Base-by-base conservation (phyloP, 2,329 filamentous ascomycete species). In the Trichoderma asperellum region DNA sequence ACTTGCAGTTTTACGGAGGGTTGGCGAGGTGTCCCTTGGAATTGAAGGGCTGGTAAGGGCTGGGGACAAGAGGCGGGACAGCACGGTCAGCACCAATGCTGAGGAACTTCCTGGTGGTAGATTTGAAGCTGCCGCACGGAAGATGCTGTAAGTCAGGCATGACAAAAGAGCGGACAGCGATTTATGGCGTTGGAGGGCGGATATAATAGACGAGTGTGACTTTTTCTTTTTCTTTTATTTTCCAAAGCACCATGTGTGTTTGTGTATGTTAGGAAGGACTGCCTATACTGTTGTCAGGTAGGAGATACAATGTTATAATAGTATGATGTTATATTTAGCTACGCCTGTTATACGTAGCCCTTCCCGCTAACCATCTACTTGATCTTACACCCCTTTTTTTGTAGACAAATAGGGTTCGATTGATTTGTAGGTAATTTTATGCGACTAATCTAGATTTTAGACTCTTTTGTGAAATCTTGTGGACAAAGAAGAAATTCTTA, bases 1-100 rank as follows among this genome's bases (percentile, higher is more conserved):
- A 53, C 89, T 97, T 71, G 86, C 88, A 0, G 85, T 98, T 29
- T 84, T 97, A 71, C 86, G 91, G 73, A 86, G 94, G 47, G 91
- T 98, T 1, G 96, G 96, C 63, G 95, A 98, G 81, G 88, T 92
- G 2, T 86, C 83, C 21, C 78, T 91, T 0, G 88, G 87, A 3
- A 87, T 89, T 63, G 81, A 84, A 71, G 83, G 83, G 2, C 83
- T 88, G 83, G 75, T 76, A 37, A 76, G 75, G 57, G 71, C 73
- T 24, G 74, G 76, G 32, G 76, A 75, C 47, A 74, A 74, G 68
- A 76, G 84, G 57, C 78, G 82, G 60, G 81, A 79, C 55, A 85
- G 84, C 68, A 74, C 81, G 4, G 74, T 79, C 16, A 84, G 81
- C 72, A 75, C 73, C 5, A 71, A 71, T 12, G 76, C 76, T 16